Evolutionary conservation across 192 early-diverging fungal genomes (phyloP).

Genomic region (Coemansia aciculifera): DNA sequence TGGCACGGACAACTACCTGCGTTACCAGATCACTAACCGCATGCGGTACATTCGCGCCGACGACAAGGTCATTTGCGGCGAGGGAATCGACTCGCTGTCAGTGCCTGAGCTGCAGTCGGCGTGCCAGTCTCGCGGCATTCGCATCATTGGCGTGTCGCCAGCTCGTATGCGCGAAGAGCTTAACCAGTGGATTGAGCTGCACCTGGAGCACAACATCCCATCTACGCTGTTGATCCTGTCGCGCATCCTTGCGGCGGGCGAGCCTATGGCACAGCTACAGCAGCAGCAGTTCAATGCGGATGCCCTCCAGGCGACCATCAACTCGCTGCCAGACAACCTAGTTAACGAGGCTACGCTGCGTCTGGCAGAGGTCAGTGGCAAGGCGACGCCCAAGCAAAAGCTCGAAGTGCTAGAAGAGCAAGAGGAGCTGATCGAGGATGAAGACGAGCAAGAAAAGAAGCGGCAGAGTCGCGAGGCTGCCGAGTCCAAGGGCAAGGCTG

Average conservation of each 20-base stretch:
- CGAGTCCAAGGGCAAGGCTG: conserved; percentile 53
- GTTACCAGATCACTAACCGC: conserved; percentile 86
- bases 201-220: conserved; percentile 88
- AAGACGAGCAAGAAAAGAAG: conserved; percentile 83
- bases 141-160: conserved; percentile 84
- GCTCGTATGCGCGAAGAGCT: conserved; percentile 86
- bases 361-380: conserved; percentile 84
- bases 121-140: conserved; percentile 87
- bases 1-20: conserved; percentile 94
- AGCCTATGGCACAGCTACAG: conserved; percentile 74
- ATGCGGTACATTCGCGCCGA: conserved; percentile 86
- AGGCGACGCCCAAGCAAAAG: conserved; percentile 90
- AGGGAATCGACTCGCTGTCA: conserved; percentile 87
- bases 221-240: conserved; percentile 87
- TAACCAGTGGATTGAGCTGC: conserved; percentile 92
- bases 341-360: conserved; percentile 85
- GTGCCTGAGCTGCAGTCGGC: conserved; percentile 87
- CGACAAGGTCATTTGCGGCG: conserved; percentile 82
- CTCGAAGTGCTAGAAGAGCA: conserved; percentile 93
- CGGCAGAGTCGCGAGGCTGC: conserved; percentile 59
- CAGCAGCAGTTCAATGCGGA: conserved; percentile 66
- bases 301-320: conserved; percentile 90
- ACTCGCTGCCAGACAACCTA: conserved; percentile 87
- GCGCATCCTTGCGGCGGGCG: conserved; percentile 78
- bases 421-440: conserved; percentile 95